These are phyloP conservation scores for Gautieria morchelliformis DNA, from an alignment of 768 basidiomycete genomes.

Conservation along the genomic window DNA sequence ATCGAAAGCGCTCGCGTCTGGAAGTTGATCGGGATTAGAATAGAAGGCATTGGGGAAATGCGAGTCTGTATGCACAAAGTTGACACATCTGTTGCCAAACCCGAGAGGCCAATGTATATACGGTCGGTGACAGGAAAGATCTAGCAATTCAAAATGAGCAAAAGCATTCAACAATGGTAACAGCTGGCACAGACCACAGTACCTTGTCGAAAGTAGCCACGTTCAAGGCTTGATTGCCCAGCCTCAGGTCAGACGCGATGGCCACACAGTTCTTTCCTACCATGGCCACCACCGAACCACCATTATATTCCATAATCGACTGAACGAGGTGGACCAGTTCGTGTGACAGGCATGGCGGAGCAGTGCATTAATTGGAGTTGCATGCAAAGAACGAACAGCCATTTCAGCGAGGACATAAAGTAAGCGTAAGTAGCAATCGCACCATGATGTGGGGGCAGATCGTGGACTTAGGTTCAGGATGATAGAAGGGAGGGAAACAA, in stretches of 20 bases:
- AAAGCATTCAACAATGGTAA: conserved; percentile 13
- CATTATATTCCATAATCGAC: conserved; percentile 91
- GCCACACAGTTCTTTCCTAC: conserved; percentile 98
- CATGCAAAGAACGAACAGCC: background rate
- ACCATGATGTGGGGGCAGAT: background rate
- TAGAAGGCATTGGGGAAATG: conserved; percentile 18
- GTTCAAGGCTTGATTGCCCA: conserved; percentile 80
- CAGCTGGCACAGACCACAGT: conserved; percentile 9
- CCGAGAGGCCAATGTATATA: conserved; percentile 84
- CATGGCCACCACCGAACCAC: conserved; percentile 99
- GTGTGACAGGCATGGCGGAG: background rate
- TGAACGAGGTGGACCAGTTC: conserved; percentile 18
- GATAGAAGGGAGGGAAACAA: background rate
- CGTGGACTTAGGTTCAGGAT: background rate
- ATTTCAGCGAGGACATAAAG: background rate
- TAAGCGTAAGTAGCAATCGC: background rate
- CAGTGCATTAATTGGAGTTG: background rate
- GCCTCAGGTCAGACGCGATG: conserved; percentile 88
- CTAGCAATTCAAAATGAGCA: conserved; percentile 30
- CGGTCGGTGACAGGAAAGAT: conserved; percentile 92
- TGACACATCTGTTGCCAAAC: conserved; percentile 86
- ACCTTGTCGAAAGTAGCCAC: conserved; percentile 94
- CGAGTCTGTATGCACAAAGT: conserved; percentile 58
- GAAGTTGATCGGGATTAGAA: conserved; percentile 62
- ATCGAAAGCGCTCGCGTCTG: conserved; percentile 86